Base-by-base conservation (phyloP, 768 basidiomycete genomes). In the Phylloporus sp. region DNA sequence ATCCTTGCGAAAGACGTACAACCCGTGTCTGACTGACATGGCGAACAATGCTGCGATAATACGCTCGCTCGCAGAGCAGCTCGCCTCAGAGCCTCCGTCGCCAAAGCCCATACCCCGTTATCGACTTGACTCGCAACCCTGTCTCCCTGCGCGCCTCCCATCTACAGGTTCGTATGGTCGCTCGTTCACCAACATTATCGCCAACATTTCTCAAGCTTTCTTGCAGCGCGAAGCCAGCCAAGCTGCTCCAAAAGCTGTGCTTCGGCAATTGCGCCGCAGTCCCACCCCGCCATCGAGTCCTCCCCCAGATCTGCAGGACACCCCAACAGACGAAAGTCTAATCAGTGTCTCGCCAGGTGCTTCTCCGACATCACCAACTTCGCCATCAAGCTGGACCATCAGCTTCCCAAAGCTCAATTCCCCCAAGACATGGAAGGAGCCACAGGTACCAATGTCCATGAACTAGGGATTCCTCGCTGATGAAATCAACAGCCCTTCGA, bases 91-190 rank as follows among this genome's bases (percentile, higher is more conserved):
- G 9, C 34, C 50, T 24, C 36, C 34, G 15, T 41, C 54, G 32
- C 44, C 46, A 9, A 53, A 54, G 26, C 66, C 68, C 11, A 31
- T 36, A 20, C 44, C 66, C 42, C 73, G 78, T 48, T 67, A 59
- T 49, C 74, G 73, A 34, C 54, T 79, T 3, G 53, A 53, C 9
- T 73, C 79, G 4, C 69, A 77, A 9, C 77, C 77, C 46, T 84
- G 82, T 61, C 71, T 89, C 27, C 84, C 80, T 26, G 77, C 75
- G 42, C 75, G 86, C n/a, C 73, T 89, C 36, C 87, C 87, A 13
- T 76, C 82, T 8, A 74, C 69, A 50, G 76, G 84, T 84, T 54
- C 41, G 77, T 71, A 32, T 20, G 31, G 9, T 48, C 37, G 13
- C 24, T 46, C 42, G 47, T 36, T 49, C 18, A 45, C 27, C 23